phyloP scores from a whole-genome alignment of 2,329 filamentous ascomycete genomes.

The Xylaria polymorpha region DNA sequence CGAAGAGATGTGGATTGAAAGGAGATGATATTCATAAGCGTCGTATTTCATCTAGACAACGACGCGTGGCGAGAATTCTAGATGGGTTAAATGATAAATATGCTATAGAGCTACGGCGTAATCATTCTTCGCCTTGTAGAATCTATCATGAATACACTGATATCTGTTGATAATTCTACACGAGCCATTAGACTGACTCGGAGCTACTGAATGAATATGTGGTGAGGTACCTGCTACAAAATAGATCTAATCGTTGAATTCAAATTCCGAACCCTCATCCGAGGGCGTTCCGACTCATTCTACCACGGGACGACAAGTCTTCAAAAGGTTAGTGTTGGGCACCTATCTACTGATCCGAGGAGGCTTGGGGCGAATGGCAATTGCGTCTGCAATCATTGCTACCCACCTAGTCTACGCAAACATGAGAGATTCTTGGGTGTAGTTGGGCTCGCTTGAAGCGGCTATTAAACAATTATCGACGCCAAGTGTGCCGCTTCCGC shows the following conservation, averaged over 20 bases:
- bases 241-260: background rate
- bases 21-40: background rate
- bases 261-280: background rate
- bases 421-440: background rate
- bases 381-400: conserved; percentile 2
- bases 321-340: background rate
- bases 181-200: background rate
- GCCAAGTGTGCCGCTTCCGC: background rate
- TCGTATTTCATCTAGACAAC: background rate
- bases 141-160: background rate
- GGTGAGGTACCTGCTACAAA: background rate
- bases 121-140: background rate
- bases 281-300: background rate
- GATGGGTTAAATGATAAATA: conserved; percentile 1
- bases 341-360: background rate
- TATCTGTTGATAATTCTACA: background rate
- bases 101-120: conserved; percentile 1
- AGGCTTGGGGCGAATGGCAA: background rate
- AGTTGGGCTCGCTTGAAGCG: conserved; percentile 16
- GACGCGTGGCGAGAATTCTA: conserved; percentile 1
- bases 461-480: conserved; percentile 22
- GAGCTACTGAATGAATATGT: background rate
- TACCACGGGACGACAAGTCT: background rate
- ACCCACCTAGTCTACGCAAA: background rate
- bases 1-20: background rate